phyloP scores from a whole-genome alignment of 2,329 filamentous ascomycete species.

The Apiospora aurea region DNA sequence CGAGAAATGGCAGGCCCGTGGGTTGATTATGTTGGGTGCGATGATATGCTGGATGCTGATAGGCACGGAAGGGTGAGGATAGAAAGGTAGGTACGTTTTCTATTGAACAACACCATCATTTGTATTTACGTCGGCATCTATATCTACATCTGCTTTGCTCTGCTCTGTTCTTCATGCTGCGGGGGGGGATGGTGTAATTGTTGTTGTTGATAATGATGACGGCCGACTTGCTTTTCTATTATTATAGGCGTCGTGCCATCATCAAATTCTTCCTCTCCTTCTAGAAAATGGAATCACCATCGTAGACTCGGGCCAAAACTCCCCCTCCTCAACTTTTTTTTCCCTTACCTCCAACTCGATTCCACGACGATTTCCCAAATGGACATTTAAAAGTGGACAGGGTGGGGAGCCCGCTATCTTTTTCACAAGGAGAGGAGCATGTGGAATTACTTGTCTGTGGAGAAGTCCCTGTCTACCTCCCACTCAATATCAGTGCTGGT shows the following conservation, averaged over 20 bases:
- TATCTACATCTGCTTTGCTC: background rate
- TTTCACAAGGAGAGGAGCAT: conserved; percentile 8
- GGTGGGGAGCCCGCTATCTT: conserved; percentile 23
- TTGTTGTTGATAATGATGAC: background rate
- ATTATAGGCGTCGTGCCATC: background rate
- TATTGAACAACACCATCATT: too few species aligned
- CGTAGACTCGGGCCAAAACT: background rate
- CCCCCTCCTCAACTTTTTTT: conserved; percentile 22
- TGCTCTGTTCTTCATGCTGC: background rate
- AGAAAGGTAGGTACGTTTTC: background rate
- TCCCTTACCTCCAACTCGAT: conserved; percentile 7
- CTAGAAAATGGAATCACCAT: background rate
- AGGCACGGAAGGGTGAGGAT: conserved; percentile 21
- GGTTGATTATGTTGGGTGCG: conserved; percentile 21
- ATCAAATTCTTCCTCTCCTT: background rate
- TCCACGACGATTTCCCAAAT: conserved; percentile 24
- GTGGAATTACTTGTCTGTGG: conserved; percentile 19
- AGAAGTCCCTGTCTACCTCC: conserved; percentile 17
- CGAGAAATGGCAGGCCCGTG: conserved; percentile 19
- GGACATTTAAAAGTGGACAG: conserved; percentile 17
- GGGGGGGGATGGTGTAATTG: background rate
- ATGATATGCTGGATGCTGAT: conserved; percentile 20
- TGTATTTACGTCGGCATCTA: background rate
- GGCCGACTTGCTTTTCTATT: background rate
- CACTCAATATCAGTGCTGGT: conserved; percentile 13